Evolutionary conservation across 257 asterid genomes (phyloP).

Genomic region (Mentha longifolia): DNA sequence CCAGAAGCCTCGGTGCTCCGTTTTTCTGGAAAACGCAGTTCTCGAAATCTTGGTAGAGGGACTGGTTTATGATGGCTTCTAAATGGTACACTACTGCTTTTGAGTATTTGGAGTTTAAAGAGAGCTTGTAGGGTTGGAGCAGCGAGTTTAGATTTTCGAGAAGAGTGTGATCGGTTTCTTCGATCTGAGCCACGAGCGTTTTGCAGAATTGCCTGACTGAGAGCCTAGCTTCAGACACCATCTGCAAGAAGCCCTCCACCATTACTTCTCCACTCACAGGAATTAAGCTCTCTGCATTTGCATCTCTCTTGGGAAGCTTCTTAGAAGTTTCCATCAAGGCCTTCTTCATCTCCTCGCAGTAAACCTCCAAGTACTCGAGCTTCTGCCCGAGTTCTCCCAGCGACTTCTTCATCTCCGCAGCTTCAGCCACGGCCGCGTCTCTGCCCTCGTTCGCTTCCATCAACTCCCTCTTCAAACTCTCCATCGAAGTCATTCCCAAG

Average conservation of each 20-base stretch:
- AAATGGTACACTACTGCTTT: conserved; percentile 64
- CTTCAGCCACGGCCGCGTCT: conserved; percentile 69
- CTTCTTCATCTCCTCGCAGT: conserved; percentile 79
- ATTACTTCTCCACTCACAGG: conserved; percentile 72
- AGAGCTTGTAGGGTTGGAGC: conserved; percentile 68
- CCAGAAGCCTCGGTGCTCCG: conserved; percentile 64
- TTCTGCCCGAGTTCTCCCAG: conserved; percentile 69
- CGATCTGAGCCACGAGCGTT: conserved; percentile 54
- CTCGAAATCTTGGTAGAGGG: conserved; percentile 84
- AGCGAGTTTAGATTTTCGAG: conserved; percentile 60
- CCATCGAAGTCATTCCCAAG: conserved; percentile 46
- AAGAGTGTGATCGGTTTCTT: conserved; percentile 52
- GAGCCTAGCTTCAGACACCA: conserved; percentile 79
- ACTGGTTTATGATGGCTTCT: conserved; percentile 81
- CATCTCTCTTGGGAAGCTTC: neutral
- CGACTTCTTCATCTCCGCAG: conserved; percentile 64
- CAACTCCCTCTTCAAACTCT: conserved; percentile 61
- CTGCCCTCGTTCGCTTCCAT: conserved; percentile 61
- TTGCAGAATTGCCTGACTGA: conserved; percentile 91
- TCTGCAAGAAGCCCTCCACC: conserved; percentile 89
- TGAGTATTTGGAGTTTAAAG: conserved; percentile 62
- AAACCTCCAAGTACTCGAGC: conserved; percentile 69
- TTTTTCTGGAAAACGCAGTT: conserved; percentile 76
- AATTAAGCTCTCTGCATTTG: conserved; percentile 40
- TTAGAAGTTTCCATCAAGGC: conserved; percentile 41